Conservation (phyloP, 352 stramenopile genomes). For the Globisporangium carolinianum region DNA sequence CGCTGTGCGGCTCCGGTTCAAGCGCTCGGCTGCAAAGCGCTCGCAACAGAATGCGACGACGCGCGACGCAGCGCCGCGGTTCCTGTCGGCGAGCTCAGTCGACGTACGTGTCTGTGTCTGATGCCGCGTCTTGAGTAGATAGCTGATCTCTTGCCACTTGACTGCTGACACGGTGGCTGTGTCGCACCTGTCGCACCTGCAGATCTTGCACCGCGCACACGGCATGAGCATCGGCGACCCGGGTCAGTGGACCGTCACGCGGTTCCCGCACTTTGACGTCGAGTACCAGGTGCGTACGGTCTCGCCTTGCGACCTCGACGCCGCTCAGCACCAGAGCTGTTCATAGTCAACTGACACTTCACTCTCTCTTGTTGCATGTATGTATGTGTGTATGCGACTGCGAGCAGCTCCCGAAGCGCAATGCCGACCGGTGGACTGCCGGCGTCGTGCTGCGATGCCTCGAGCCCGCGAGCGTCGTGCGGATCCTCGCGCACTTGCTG, state of each 20-base stretch:
- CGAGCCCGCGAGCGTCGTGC: slow-evolving; percentile 49
- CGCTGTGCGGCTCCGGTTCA: slow-evolving; percentile 64
- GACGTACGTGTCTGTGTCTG: slow-evolving; percentile 20
- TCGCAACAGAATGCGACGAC: slow-evolving; percentile 5
- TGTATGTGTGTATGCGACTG: too few species aligned
- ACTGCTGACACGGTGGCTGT: background rate
- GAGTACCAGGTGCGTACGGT: slow-evolving; percentile 53
- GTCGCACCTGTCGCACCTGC: background rate
- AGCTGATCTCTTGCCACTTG: too few species aligned
- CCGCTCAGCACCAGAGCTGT: too few species aligned
- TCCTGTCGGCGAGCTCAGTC: slow-evolving; percentile 26
- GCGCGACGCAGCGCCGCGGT: slow-evolving; percentile 1
- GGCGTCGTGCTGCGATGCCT: slow-evolving; percentile 61
- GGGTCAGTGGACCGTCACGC: slow-evolving; percentile 49
- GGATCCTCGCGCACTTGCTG: slow-evolving; percentile 60
- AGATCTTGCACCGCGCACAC: slow-evolving; percentile 66
- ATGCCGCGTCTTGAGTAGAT: background rate
- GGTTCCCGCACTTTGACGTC: slow-evolving; percentile 51
- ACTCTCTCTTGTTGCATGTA: background rate
- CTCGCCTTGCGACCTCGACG: background rate
- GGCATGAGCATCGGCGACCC: slow-evolving; percentile 61
- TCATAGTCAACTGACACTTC: background rate
- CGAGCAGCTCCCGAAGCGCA: slow-evolving; percentile 46
- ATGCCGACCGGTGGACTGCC: slow-evolving; percentile 66
- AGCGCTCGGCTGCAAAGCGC: slow-evolving; percentile 17